Percentiles rank a stretch among this genome's conserved stretches.
Conservation (phyloP, 1,284 basidiomycete genomes). For the Naganishia sp. region DNA sequence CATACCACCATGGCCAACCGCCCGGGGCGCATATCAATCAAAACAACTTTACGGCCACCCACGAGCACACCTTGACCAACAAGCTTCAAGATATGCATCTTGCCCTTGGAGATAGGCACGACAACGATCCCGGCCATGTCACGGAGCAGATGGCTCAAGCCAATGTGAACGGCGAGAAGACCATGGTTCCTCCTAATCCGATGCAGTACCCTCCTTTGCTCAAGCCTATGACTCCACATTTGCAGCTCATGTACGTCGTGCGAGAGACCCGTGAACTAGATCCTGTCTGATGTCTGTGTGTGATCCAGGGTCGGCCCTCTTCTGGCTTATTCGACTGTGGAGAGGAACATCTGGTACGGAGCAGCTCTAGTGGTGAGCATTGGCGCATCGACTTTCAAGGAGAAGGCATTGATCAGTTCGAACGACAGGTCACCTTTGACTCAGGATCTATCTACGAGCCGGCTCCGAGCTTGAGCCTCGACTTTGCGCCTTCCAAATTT, state of each 20-base stretch:
- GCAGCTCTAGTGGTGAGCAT: conserved; percentile 79
- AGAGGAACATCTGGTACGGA: conserved; percentile 77
- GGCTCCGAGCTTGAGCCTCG: conserved; percentile 70
- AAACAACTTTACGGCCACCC: not conserved
- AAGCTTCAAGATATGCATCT: conserved; percentile 15
- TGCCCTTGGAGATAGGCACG: not conserved
- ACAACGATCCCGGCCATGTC: conserved; percentile 16
- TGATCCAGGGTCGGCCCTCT: conserved; percentile 67
- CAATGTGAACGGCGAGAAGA: conserved; percentile 24
- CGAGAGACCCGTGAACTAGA: not conserved
- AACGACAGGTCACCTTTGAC: conserved; percentile 60
- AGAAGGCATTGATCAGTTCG: conserved; percentile 35
- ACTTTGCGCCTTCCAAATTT: conserved; percentile 46
- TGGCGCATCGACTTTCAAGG: not conserved
- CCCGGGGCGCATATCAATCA: conserved; percentile 16
- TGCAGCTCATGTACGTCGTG: conserved; percentile 54
- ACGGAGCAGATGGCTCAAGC: conserved; percentile 19
- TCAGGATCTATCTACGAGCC: conserved; percentile 77
- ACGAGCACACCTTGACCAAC: conserved; percentile 10
- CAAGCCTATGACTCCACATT: conserved; percentile 52
- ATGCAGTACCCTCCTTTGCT: conserved; percentile 41
- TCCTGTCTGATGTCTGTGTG: not conserved
- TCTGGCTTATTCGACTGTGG: conserved; percentile 84
- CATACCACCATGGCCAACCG: conserved; percentile 9
- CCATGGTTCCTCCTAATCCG: conserved; percentile 27